Conservation (phyloP, 768 basidiomycete species). For the Boletus insuetus region DNA sequence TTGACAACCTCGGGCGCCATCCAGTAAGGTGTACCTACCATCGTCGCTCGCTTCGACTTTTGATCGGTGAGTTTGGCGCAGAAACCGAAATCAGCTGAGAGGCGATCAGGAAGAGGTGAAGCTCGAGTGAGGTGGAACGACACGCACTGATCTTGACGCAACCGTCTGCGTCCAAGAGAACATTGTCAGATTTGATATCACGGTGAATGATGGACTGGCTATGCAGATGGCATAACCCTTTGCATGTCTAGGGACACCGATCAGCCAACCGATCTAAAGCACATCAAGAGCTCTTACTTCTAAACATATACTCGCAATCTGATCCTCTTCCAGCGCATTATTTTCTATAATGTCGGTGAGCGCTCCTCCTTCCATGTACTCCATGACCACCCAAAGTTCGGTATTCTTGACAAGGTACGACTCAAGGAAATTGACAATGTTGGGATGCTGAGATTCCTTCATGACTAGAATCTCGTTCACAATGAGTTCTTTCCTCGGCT, state of each 20-base stretch:
- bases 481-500: conserved; percentile 95
- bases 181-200: conserved; percentile 96
- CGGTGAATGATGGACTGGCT: conserved; percentile 94
- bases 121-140: not conserved
- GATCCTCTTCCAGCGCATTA: conserved; percentile 91
- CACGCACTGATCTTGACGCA: conserved; percentile 95
- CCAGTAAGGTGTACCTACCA: conserved; percentile 98
- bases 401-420: conserved; percentile 84
- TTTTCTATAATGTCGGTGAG: conserved; percentile 98
- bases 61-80: conserved; percentile 95
- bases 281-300: conserved; percentile 58
- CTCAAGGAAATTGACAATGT: conserved; percentile 94
- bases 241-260: conserved; percentile 70
- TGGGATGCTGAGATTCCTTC: conserved; percentile 97
- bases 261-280: not conserved
- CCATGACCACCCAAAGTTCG: conserved; percentile 98
- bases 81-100: conserved; percentile 91
- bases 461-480: conserved; percentile 98
- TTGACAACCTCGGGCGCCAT: conserved; percentile 99
- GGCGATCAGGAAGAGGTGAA: conserved; percentile 3
- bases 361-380: conserved; percentile 98
- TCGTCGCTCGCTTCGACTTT: conserved; percentile 96
- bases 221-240: conserved; percentile 89
- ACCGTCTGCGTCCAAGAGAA: conserved; percentile 88
- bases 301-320: conserved; percentile 86